These are phyloP conservation scores for Coccomyxa sp. DNA, from an alignment of 139 green algal species.

Conservation along the genomic window DNA sequence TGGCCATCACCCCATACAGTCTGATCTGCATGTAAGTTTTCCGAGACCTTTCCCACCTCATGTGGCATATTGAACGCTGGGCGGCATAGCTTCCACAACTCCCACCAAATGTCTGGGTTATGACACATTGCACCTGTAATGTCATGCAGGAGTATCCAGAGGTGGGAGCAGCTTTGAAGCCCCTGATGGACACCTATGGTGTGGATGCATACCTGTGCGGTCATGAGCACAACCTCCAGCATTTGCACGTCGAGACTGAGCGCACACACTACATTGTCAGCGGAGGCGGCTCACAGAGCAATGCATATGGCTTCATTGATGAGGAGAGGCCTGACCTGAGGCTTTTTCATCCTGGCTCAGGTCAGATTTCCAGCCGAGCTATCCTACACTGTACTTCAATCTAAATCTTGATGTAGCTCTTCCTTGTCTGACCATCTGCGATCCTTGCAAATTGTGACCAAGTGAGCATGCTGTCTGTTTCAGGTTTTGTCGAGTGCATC, in stretches of 20 bases:
- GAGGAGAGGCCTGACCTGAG: neutral
- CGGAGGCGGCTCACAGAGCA: conserved; percentile 11
- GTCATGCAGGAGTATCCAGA: conserved; percentile 2
- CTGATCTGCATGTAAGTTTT: neutral
- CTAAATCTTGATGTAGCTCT: neutral
- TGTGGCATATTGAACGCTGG: neutral
- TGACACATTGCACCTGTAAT: neutral
- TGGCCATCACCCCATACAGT: conserved; percentile 58
- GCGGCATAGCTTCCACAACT: neutral
- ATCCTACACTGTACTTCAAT: neutral
- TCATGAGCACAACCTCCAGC: conserved; percentile 72
- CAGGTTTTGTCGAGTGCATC: neutral
- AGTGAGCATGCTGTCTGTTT: neutral
- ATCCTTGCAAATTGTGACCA: neutral
- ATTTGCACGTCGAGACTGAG: conserved; percentile 17
- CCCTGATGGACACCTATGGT: conserved; percentile 24
- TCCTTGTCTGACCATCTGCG: neutral
- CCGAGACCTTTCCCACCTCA: neutral
- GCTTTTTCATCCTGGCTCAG: neutral
- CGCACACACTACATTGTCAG: conserved; percentile 16
- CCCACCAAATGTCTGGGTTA: neutral
- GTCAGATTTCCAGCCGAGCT: neutral
- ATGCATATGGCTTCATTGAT: neutral
- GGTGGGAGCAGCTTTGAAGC: conserved; percentile 28
- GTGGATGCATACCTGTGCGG: conserved; percentile 48